Conservation (phyloP, 129 eudicot species). For the carrot (Daucus carota) region DNA sequence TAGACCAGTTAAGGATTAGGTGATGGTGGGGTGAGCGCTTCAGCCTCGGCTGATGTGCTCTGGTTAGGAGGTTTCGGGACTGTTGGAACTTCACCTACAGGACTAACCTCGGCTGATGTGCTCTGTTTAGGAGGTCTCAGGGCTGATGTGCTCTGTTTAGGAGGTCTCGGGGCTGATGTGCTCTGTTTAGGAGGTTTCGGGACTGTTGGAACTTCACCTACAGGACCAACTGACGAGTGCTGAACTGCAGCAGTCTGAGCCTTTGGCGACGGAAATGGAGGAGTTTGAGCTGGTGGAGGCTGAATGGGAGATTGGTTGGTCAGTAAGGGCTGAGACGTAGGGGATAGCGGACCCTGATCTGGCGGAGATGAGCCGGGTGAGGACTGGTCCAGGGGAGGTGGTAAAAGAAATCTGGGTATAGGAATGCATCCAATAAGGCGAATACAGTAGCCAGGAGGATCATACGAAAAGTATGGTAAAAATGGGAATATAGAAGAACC, state of each 20-base stretch:
- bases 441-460: background rate
- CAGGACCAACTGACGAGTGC: no score
- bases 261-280: background rate
- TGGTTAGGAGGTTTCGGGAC: background rate
- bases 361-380: background rate
- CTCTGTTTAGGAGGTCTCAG: background rate
- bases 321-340: background rate
- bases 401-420: background rate
- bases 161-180: background rate
- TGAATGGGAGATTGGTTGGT: background rate
- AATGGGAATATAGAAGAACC: background rate
- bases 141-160: background rate
- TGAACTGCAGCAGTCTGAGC: background rate
- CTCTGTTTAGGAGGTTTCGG: background rate
- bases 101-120: background rate
- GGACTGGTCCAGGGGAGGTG: background rate
- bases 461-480: background rate
- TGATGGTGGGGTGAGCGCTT: no score
- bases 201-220: background rate
- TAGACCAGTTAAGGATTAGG: no score
- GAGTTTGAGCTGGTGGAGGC: background rate
- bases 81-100: background rate
- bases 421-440: background rate
- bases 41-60: background rate
- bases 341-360: background rate